Conservation (phyloP, 2,329 filamentous ascomycete species). For the Lachnum nothofagi region DNA sequence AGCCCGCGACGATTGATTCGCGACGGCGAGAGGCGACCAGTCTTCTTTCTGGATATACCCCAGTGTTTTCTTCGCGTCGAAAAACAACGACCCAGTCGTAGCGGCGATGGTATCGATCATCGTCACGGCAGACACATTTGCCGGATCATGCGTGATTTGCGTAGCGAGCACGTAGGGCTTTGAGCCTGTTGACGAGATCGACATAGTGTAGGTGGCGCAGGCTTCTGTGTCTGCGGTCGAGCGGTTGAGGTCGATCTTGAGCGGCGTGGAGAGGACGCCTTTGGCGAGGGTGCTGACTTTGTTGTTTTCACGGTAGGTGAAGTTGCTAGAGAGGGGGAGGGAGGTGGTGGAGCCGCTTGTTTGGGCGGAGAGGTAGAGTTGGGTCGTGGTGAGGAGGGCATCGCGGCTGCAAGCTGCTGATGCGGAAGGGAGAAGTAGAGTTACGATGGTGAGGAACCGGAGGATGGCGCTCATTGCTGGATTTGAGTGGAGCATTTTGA, state of each 20-base stretch:
- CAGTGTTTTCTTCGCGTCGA: conserved; percentile 9
- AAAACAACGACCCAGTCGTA: conserved; percentile 12
- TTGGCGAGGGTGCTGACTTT: conserved; percentile 5
- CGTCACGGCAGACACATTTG: conserved; percentile 6
- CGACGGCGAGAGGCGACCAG: conserved; percentile 1
- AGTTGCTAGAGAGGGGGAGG: conserved; percentile 6
- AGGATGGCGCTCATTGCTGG: no score
- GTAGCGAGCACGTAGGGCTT: conserved; percentile 17
- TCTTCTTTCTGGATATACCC: conserved; percentile 11
- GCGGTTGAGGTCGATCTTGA: conserved; percentile 10
- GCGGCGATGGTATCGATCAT: conserved; percentile 19
- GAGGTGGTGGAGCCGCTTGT: neutral
- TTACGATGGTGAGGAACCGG: no score
- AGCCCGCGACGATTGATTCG: neutral
- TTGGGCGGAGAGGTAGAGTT: conserved; percentile 9
- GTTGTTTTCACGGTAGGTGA: conserved; percentile 15
- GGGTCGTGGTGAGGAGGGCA: conserved; percentile 3
- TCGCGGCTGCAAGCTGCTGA: conserved; percentile 13
- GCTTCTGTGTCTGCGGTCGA: conserved; percentile 11
- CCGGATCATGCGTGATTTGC: conserved; percentile 10
- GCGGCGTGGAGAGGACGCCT: conserved; percentile 1
- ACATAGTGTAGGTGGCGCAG: conserved; percentile 15
- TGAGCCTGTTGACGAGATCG: conserved; percentile 3
- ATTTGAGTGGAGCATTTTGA: no score
- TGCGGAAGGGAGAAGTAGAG: no score